Evolutionary conservation across 208 protist genomes (phyloP).

Genomic region (Trypanosoma avium): DNA sequence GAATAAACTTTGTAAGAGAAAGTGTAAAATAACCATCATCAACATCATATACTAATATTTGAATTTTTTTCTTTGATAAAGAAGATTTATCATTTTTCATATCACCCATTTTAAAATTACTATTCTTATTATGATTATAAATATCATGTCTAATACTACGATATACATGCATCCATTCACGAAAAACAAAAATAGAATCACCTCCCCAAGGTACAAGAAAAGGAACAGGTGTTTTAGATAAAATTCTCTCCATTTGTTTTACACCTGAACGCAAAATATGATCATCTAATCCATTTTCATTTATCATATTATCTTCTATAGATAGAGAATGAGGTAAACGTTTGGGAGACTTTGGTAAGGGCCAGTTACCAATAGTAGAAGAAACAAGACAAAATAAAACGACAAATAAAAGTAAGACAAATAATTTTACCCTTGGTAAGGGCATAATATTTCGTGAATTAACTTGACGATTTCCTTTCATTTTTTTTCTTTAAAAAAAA

Average conservation of each 20-base stretch:
- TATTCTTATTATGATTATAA: not conserved
- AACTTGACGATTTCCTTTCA: not conserved
- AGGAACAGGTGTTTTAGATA: conserved; percentile 19
- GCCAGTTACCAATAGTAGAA: conserved; percentile 25
- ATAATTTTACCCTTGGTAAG: not conserved
- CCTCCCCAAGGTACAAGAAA: conserved; percentile 35
- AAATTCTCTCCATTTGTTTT: conserved; percentile 9
- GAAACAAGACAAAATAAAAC: conserved; percentile 1
- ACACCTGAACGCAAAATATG: not conserved
- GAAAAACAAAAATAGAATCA: conserved; percentile 20
- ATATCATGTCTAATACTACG: conserved; percentile 20
- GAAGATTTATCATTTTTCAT: not conserved
- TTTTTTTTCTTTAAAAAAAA: too few species aligned
- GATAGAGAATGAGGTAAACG: not conserved
- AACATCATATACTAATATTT: conserved; percentile 19
- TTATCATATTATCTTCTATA: not conserved
- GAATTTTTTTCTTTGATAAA: not conserved
- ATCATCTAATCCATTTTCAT: not conserved
- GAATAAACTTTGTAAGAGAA: conserved; percentile 21
- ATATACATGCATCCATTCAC: conserved; percentile 40
- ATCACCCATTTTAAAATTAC: not conserved
- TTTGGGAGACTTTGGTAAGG: conserved; percentile 8
- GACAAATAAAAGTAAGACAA: conserved; percentile 6
- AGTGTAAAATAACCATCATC: conserved; percentile 26
- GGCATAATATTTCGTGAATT: too few species aligned